These are phyloP conservation scores for Solanum bulbocastanum DNA, from an alignment of 257 asterid genomes.

Conservation along the genomic window DNA sequence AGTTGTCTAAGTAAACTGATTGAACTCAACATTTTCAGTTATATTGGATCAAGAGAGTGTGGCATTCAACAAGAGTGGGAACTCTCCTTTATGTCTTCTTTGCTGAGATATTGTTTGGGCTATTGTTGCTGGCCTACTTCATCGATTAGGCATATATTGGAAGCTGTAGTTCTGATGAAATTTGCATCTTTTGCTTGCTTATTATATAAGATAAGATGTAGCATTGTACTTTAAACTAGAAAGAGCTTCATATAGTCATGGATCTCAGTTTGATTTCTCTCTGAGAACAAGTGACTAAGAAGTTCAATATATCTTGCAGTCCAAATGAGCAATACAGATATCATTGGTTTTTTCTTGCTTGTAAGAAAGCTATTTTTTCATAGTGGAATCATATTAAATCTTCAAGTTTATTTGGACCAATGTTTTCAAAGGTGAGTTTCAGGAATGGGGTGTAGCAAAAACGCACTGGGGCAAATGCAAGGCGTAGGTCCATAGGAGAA, in stretches of 20 bases:
- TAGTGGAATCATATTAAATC: neutral
- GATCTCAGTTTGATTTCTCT: neutral
- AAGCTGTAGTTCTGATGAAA: conserved; percentile 27
- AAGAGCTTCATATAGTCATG: too few species aligned
- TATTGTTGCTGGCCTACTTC: conserved; percentile 44
- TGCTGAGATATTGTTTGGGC: conserved; percentile 70
- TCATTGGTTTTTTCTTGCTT: neutral
- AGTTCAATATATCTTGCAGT: neutral
- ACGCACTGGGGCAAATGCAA: too few species aligned
- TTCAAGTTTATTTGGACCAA: neutral
- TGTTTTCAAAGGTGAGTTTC: too few species aligned
- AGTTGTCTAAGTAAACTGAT: neutral
- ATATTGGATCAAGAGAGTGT: conserved; percentile 56
- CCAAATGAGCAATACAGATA: neutral
- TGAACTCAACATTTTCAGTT: conserved; percentile 21
- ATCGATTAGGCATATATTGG: conserved; percentile 55
- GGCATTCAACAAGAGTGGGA: conserved; percentile 62
- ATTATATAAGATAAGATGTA: neutral
- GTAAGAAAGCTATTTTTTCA: neutral
- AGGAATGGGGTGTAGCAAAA: too few species aligned
- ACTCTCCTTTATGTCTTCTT: conserved; percentile 56
- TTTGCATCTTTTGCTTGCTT: neutral
- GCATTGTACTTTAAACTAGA: neutral
- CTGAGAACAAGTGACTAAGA: neutral
- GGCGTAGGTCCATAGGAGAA: too few species aligned